Evolutionary conservation across 495 filamentous ascomycete species (phyloP).

Genomic region (Hyaloscypha bicolor): DNA sequence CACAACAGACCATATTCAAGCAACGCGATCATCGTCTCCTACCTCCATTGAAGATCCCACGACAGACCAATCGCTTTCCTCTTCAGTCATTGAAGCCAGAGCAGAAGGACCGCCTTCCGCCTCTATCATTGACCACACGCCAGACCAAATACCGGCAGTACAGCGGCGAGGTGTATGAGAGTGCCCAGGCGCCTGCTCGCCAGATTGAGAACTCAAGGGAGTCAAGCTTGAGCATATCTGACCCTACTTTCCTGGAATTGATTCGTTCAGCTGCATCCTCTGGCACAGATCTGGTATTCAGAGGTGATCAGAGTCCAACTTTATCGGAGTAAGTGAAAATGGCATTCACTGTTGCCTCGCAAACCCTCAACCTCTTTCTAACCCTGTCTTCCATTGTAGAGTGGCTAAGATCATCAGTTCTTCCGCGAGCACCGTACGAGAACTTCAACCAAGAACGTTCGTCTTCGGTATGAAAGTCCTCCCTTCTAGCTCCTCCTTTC

Average conservation of each 20-base stretch:
- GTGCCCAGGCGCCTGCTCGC: neutral
- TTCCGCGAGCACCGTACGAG: neutral
- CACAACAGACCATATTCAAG: neutral
- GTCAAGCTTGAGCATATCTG: neutral
- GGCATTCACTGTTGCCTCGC: neutral
- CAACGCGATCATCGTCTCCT: neutral
- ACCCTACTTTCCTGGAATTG: neutral
- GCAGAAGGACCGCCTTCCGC: neutral
- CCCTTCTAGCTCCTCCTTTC: neutral
- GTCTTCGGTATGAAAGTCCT: neutral
- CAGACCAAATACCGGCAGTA: neutral
- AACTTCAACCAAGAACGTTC: neutral
- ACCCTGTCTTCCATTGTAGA: too few relatives aligned
- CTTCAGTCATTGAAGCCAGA: neutral
- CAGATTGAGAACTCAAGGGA: neutral
- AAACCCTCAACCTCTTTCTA: too few relatives aligned
- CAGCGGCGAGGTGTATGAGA: neutral
- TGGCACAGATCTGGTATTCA: neutral
- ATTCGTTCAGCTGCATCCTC: neutral
- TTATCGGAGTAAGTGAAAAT: neutral
- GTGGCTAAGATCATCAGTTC: neutral
- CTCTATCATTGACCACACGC: neutral
- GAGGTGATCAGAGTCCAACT: neutral
- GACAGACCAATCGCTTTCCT: neutral
- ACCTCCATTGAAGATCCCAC: neutral